These are phyloP conservation scores for Vitis hybrid DNA, from an alignment of 177 flowering plant species.

Conservation along the genomic window DNA sequence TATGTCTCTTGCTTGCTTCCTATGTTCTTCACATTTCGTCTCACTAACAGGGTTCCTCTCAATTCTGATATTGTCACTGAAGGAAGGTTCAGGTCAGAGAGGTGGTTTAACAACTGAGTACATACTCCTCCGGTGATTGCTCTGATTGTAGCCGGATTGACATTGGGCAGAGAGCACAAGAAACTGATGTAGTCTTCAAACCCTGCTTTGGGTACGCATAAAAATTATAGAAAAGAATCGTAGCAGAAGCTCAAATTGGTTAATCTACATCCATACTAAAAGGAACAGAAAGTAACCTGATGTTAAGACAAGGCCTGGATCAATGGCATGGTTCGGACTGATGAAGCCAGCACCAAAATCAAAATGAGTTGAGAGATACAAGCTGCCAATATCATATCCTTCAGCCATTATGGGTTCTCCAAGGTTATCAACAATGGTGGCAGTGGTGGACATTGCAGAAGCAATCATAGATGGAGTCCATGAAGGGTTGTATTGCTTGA, in stretches of 20 bases:
- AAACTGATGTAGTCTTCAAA: slow-evolving; percentile 77
- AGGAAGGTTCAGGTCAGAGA: slow-evolving; percentile 80
- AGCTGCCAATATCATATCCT: slow-evolving; percentile 39
- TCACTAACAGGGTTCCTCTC: slow-evolving; percentile 33
- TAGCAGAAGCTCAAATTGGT: too few relatives aligned
- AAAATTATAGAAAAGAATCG: too few relatives aligned
- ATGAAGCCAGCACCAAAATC: slow-evolving; percentile 80
- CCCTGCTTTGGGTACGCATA: slow-evolving; percentile 33
- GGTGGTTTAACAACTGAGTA: slow-evolving; percentile 35
- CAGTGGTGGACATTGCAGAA: slow-evolving; percentile 87
- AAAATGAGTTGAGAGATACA: slow-evolving; percentile 66
- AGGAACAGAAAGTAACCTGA: slow-evolving; percentile 41
- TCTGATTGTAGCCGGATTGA: slow-evolving; percentile 36
- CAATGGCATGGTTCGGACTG: slow-evolving; percentile 56
- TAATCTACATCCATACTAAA: too few relatives aligned
- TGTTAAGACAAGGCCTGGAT: slow-evolving; percentile 80
- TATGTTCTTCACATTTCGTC: slow-evolving; percentile 55
- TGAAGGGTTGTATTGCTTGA: slow-evolving; percentile 73
- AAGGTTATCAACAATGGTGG: slow-evolving; percentile 53
- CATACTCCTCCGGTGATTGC: slow-evolving; percentile 61
- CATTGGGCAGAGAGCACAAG: slow-evolving; percentile 76
- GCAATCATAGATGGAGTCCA: slow-evolving; percentile 93
- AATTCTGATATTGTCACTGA: slow-evolving; percentile 71
- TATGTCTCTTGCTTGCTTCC: slow-evolving; percentile 63
- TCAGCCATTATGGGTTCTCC: slow-evolving; percentile 74